A percentile compares a stretch with the other conserved stretches of the same genome.
Evolutionary conservation across 1,139 yeast species (phyloP).

Genomic region (Candida tetrigidarum): DNA sequence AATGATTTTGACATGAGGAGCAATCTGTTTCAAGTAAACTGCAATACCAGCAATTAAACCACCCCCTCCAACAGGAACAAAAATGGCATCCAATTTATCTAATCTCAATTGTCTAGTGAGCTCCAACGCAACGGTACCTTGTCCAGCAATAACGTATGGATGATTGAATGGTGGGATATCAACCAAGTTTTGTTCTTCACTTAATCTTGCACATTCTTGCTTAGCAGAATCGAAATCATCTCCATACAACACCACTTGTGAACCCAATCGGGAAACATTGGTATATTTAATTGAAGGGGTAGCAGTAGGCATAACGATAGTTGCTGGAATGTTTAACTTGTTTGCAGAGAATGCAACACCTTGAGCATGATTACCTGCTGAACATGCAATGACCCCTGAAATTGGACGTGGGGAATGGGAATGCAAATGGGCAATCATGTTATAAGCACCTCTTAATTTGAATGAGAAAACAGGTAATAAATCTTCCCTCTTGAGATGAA

Average conservation of each 20-base stretch:
- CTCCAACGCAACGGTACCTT: conserved; percentile 96
- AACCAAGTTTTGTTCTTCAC: conserved; percentile 71
- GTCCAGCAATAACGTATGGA: conserved; percentile 99
- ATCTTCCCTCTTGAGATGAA: conserved; percentile 88
- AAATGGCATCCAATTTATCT: conserved; percentile 81
- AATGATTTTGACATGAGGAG: conserved; percentile 95
- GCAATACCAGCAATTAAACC: conserved; percentile 93
- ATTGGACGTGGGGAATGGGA: conserved; percentile 53
- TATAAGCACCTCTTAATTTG: conserved; percentile 96
- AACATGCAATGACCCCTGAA: conserved; percentile 95
- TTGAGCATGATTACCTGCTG: conserved; percentile 99
- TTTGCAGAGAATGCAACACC: conserved; percentile 96
- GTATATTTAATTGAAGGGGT: conserved; percentile 94
- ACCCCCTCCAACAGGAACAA: conserved; percentile 97
- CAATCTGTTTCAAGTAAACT: conserved; percentile 87
- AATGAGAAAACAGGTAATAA: conserved; percentile 93
- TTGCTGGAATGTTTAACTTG: conserved; percentile 84
- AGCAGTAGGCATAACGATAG: conserved; percentile 97
- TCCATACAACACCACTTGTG: conserved; percentile 91
- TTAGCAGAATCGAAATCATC: conserved; percentile 95
- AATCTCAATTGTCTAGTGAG: conserved; percentile 82
- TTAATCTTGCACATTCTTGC: conserved; percentile 77
- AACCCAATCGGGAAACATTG: conserved; percentile 90
- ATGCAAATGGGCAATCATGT: conserved; percentile 89
- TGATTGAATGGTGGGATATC: conserved; percentile 98